Conservation (phyloP, 176 grass and related monocot species). For the Rhynchospora pubera region DNA sequence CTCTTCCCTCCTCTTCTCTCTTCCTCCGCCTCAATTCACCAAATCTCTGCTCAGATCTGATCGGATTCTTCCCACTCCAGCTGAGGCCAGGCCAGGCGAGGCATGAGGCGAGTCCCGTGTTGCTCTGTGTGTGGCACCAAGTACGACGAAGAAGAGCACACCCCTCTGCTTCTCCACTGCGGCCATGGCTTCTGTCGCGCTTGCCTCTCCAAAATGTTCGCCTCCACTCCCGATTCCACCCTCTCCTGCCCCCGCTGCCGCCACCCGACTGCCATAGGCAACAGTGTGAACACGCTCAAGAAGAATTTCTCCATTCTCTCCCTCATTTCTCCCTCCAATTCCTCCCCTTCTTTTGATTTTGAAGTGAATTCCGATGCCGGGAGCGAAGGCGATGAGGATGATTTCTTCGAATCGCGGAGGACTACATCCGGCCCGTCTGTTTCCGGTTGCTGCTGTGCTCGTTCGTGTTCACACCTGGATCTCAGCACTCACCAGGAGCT, state of each 20-base stretch:
- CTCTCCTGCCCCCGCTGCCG: constrained; percentile 82
- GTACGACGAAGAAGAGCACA: constrained; percentile 91
- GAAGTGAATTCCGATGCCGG: constrained; percentile 33
- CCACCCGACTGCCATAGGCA: constrained; percentile 79
- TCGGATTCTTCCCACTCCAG: background rate
- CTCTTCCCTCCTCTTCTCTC: background rate
- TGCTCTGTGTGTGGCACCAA: constrained; percentile 77
- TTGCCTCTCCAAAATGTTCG: constrained; percentile 85
- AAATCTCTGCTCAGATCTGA: constrained; percentile 12
- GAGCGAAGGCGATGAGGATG: constrained; percentile 33
- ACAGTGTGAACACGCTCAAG: constrained; percentile 73
- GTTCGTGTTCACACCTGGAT: constrained; percentile 44
- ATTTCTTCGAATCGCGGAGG: constrained; percentile 37
- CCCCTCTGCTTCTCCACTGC: constrained; percentile 88
- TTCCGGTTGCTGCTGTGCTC: constrained; percentile 11
- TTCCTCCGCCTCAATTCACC: constrained; percentile 30
- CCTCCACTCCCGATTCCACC: constrained; percentile 43
- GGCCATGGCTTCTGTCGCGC: constrained; percentile 96
- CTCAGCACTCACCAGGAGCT: constrained; percentile 77
- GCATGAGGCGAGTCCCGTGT: constrained; percentile 72
- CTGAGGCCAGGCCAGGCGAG: background rate
- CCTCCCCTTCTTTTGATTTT: constrained; percentile 64
- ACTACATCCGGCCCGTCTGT: constrained; percentile 15
- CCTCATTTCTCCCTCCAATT: constrained; percentile 55
- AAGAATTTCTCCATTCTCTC: constrained; percentile 96